A percentile compares a stretch with the other conserved stretches of the same genome.
phyloP scores from a whole-genome alignment of 2,329 filamentous ascomycete species.

The Exophiala sp. region DNA sequence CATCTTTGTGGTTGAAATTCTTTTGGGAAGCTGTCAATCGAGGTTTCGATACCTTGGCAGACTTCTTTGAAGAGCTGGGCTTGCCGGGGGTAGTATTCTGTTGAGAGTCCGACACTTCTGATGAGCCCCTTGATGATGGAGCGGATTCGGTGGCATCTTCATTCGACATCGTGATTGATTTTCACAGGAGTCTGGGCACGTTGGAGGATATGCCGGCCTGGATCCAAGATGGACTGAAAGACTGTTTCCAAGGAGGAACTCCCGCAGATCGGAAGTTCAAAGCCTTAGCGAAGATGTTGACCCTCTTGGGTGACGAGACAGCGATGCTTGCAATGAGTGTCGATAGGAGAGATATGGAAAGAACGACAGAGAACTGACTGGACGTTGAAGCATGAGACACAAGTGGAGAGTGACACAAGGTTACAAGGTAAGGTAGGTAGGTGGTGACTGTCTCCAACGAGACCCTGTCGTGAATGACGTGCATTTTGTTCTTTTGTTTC shows the following conservation, averaged over 20 bases:
- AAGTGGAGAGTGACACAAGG: too few relatives aligned
- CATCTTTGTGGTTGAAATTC: slow-evolving; percentile 70
- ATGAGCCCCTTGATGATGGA: slow-evolving; percentile 14
- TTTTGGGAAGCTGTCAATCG: slow-evolving; percentile 67
- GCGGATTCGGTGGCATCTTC: slow-evolving; percentile 21
- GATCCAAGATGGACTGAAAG: not conserved
- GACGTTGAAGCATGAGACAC: too few relatives aligned
- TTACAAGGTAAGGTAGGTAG: too few relatives aligned
- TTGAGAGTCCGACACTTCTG: slow-evolving; percentile 10
- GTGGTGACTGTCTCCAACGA: too few relatives aligned
- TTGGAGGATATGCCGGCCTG: not conserved
- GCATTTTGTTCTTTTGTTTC: not conserved
- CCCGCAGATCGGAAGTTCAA: too few relatives aligned
- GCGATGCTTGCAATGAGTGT: too few relatives aligned
- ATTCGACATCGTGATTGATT: slow-evolving; percentile 19
- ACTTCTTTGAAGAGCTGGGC: slow-evolving; percentile 21
- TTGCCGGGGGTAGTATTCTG: not conserved
- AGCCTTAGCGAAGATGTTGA: too few relatives aligned
- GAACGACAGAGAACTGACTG: too few relatives aligned
- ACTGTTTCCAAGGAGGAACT: too few relatives aligned
- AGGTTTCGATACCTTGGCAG: slow-evolving; percentile 51
- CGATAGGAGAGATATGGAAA: too few relatives aligned
- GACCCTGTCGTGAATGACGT: not conserved
- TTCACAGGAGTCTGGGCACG: not conserved
- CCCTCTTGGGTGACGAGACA: too few relatives aligned